Base-by-base conservation (phyloP, 805 yeast genomes). In the Ogataea naganishii region DNA sequence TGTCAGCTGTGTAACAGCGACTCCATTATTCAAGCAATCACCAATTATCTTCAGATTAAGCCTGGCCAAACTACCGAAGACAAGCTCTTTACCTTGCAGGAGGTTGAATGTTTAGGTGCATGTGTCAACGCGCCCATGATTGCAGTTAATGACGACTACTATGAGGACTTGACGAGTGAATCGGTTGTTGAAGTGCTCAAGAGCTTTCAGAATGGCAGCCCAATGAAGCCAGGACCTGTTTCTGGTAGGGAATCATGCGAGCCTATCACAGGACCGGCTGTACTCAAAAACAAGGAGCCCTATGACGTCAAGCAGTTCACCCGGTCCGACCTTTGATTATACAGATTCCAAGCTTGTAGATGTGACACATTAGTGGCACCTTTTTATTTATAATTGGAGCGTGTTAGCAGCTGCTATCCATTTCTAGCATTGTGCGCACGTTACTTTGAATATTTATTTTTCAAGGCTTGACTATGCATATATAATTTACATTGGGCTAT, bases 81-180 rank as follows among this genome's bases (percentile, higher is more conserved):
- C 59, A 75, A 75, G 21, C 57, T 77, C 41, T 83, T 83, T 65
- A 80, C 94, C 12, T 60, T 83, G 39, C 83, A 81, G 47, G 95
- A 83, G 56, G 94, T 83, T 39, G 95, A 83, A 60, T 83, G 95
- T 60, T 71, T 82, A 29, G 95, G 95, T 35, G 95, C 95, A 3
- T 83, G 95, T 66, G 86, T 83, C 29, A 83, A 83, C 55, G 95
- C 82, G 6, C 95, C 95, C 31, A 83, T 83, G 84, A 64, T 84
- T 32, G 94, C 83, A 37, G 61, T 83, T 31, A 82, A 81, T 56
- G 94, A 83, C 58, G 86, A 80, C 51, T 83, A 64, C 59, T 78
- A 67, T 49, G 95, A 83, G 60, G 95, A 83, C 56, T 67, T 83
- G 57, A 79, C 88, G 20, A 66, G 75, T 15, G 80, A 78, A 39